Evolutionary conservation across 331 rosid species (phyloP), one percentile per base, ranked within the genome.

Genomic region (Spiraea crenata): DNA sequence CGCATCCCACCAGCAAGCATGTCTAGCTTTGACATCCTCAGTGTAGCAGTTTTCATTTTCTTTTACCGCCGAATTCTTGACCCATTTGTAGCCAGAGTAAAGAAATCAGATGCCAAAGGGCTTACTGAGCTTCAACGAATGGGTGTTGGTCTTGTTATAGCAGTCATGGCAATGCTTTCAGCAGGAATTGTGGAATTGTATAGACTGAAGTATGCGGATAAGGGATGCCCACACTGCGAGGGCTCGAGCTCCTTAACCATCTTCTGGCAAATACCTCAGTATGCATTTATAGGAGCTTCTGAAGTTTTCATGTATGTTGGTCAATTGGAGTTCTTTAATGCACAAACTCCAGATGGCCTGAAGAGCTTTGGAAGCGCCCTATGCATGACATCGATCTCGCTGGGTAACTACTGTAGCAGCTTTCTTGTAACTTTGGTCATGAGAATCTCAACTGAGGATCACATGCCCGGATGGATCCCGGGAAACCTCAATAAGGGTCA

Each of bases 231-330:
- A 19, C 80, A 74, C 17, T 90, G 99, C 47, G 84, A 78, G 13
- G 97, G 82, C 42, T 82, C 95, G 5, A 95, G 97, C 85, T 83
- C 96, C 65, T 62, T 95, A 47, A 91, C 91, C 83, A 95, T 95
- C 88, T 83, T 95, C 67, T 95, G 99, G 99, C 99, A 95, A 81
- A 80, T 91, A 65, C 99, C 99, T 40, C 99, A 95, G 74, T 95
- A 91, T 6, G 92, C 93, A 52, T 83, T 86, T 19, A 91, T 95
- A 67, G 99, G 99, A 73, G 99, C 99, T 77, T 95, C 99, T 2
- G 99, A 95, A 75, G 99, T 91, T 40, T 95, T 95, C 81, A 95
- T 95, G 99, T 95, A 95, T 67, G 99, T 95, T 31, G 99, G 97
- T 2, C 99, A 95, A 65, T 71, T 95, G 74, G 99, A 95, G 77